phyloP scores from a whole-genome alignment of 495 filamentous ascomycete species.

The Penicillium macrosclerotiorum region DNA sequence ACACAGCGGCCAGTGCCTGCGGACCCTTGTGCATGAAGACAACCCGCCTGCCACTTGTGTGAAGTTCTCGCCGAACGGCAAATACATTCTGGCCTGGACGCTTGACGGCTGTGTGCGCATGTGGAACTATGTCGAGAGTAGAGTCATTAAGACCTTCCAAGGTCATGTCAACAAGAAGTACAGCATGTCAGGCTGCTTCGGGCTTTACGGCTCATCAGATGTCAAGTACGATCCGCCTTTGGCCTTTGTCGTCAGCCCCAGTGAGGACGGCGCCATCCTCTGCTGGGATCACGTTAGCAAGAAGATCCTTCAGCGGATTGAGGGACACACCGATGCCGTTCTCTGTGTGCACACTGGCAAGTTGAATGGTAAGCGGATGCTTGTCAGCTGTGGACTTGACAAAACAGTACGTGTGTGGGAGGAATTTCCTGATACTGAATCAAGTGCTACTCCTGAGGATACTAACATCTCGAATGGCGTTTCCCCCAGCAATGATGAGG shows the following conservation, averaged over 20 bases:
- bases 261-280: conserved; percentile 80
- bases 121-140: conserved; percentile 90
- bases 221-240: conserved; percentile 29
- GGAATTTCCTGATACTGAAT: conserved; percentile 26
- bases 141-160: conserved; percentile 94
- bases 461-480: conserved; percentile 2
- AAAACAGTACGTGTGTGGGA: conserved; percentile 64
- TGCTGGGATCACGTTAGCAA: conserved; percentile 91
- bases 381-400: conserved; percentile 66
- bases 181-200: conserved; percentile 80
- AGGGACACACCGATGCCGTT: conserved; percentile 76
- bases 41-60: conserved; percentile 89
- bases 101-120: conserved; percentile 85
- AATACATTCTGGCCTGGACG: conserved; percentile 86
- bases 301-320: conserved; percentile 68
- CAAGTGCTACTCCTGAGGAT: neutral
- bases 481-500: conserved; percentile 4
- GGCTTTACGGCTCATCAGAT: conserved; percentile 52
- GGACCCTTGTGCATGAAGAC: conserved; percentile 94
- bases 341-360: conserved; percentile 71
- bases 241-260: conserved; percentile 72
- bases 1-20: conserved; percentile 88
- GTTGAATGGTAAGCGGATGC: conserved; percentile 32
- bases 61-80: conserved; percentile 89
- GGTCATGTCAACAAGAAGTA: conserved; percentile 84